Base-by-base conservation (phyloP, 176 grass and related monocot genomes). In the Oryza longistaminata region DNA sequence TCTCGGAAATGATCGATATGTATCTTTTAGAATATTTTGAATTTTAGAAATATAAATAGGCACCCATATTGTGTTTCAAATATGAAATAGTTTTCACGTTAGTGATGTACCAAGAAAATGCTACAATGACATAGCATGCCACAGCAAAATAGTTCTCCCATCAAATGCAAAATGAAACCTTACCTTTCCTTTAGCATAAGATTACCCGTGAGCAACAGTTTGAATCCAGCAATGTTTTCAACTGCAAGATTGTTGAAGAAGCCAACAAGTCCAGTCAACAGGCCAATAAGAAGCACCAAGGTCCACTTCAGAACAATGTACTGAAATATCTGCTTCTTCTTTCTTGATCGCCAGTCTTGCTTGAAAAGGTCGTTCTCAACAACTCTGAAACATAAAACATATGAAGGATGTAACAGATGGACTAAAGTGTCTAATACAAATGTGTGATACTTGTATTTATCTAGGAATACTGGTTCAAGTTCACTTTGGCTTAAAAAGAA, bases 211-310 rank as follows among this genome's bases (percentile, higher is more conserved):
- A 68, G 44, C 46, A 98, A 31, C 37, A 98, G 71, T 71, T 98
- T 95, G 48, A 93, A 83, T 67, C 95, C 93, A 53, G 95, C 85
- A 78, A 98, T 98, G 55, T 98, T 98, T 76, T 98, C 95, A 12
- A 98, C 91, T 4, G 95, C 95, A 16, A 98, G 89, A 68, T 98
- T 98, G 74, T 93, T 98, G 46, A 98, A 93, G 82, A 93, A 98
- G 45, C 87, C 95, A 21, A 98, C 87, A 13, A 93, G 22, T 24
- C 93, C 95, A 60, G 95, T 98, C 43, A 67, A 21, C 3, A 95
- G 48, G 21, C 95, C 95, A 25, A 98, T 93, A 48, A 98, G 87
- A 74, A 98, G 91, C 64, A 90, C 91, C 53, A 95, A 55, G 6
- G 85, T 92, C 95, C 95, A 98, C 79, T 98, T 98, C 42, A 98